These are phyloP conservation scores for Colletotrichum abscissum DNA, from an alignment of 2,329 filamentous ascomycete species.

Conservation along the genomic window DNA sequence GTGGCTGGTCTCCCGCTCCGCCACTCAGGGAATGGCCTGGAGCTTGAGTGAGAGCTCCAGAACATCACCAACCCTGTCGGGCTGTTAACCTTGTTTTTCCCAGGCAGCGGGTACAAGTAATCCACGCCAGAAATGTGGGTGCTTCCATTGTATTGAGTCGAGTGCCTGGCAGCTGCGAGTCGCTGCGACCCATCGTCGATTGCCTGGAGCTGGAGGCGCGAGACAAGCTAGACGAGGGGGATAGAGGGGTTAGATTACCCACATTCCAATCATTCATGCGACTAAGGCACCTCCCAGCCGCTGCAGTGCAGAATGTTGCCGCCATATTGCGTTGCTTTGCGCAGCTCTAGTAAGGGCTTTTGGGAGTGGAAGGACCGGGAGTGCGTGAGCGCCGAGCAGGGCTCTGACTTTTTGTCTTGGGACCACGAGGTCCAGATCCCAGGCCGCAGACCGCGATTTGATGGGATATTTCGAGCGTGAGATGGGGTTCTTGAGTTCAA, in stretches of 20 bases:
- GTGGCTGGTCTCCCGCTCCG: slow-evolving; percentile 18
- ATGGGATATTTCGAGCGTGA: background rate
- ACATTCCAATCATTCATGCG: slow-evolving; percentile 35
- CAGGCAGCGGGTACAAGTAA: background rate
- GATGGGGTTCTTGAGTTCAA: background rate
- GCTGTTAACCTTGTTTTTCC: slow-evolving; percentile 17
- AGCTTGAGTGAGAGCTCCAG: background rate
- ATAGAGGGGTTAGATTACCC: slow-evolving; percentile 26
- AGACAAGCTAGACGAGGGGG: slow-evolving; percentile 21
- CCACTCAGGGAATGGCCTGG: slow-evolving; percentile 12
- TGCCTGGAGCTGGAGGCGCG: slow-evolving; percentile 9
- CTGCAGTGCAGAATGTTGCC: slow-evolving; percentile 30
- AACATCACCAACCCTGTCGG: background rate
- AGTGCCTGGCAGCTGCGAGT: slow-evolving; percentile 19
- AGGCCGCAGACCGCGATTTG: background rate
- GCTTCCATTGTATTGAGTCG: slow-evolving; percentile 5
- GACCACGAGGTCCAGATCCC: background rate
- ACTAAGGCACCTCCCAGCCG: slow-evolving; percentile 31
- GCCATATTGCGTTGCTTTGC: slow-evolving; percentile 31
- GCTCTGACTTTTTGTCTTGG: background rate
- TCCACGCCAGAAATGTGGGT: slow-evolving; percentile 1
- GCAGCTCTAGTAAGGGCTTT: background rate
- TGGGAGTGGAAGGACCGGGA: background rate
- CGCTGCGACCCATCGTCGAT: slow-evolving; percentile 30
- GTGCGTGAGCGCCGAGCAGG: slow-evolving; percentile 10